Evolutionary conservation across 371 early-diverging fungal genomes (phyloP), one percentile per base, ranked within the genome.

Genomic region (Smittium culicis): DNA sequence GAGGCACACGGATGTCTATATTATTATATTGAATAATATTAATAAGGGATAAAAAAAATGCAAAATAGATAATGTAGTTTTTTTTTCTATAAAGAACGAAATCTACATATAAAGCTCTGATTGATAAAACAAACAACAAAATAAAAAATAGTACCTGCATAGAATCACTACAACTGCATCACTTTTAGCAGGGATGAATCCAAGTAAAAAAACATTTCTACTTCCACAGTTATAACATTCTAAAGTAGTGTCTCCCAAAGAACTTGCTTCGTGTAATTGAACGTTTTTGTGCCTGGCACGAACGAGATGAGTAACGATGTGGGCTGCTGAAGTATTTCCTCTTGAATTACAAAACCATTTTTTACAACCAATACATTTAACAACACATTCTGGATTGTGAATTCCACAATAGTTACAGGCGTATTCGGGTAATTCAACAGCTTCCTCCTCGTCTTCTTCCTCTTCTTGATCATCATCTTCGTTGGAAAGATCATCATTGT

Each of bases 221-320:
- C 88, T 89, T 20, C 95, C 94, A 78, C 99, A 99, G 77, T 93
- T 90, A 77, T 93, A 96, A 77, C 98, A 99, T 75, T 97, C 96
- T 67, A 97, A 80, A 0, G 89, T 82, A 2, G 93, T 91, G 67
- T 96, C 96, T 16, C 96, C 97, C 2, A 96, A 83, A 28, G 92
- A 88, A 2, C 91, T 88, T 35, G 91, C 88, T 0, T 91, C 87
- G 71, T 97, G 97, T 45, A 96, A 82, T 68, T 82, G 80, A 5
- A 96, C 94, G 69, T 95, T 93, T 76, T 92, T 94, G 77, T 99
- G 99, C 68, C 89, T 88, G 14, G 95, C 89, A 62, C 88, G 84
- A 29, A 98, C 98, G 61, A 98, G 77, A 74, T 99, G 99, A 69
- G 86, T 90, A 67, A 99, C 86, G 67, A 96, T 96, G 73, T 99